Evolutionary conservation across 805 yeast genomes (phyloP), one percentile per base, ranked within the genome.

Genomic region (Zygosaccharomyces siamensis): DNA sequence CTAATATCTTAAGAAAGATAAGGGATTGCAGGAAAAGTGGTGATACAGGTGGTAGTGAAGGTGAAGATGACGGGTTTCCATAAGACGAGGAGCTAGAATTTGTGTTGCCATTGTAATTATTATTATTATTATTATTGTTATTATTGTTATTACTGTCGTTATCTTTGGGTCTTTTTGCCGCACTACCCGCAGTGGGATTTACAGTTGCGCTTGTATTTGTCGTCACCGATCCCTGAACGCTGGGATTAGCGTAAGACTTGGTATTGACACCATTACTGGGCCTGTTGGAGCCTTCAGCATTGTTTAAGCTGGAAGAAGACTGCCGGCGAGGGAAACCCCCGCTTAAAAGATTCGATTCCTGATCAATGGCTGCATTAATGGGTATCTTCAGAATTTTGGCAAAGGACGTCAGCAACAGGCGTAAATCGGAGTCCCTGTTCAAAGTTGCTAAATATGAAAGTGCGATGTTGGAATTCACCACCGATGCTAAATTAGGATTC

Each of bases 1-100:
- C 67, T 38, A 89, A 67, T 58, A 86, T 95, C 86, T 95, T 87
- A 12, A 86, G 55, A 7, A 90, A 61, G 61, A 84, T 74, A 5
- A 80, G 65, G n/a, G 78, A 61, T 59, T 84, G 90, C 3, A 73
- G 68, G 2, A 80, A 63, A 83, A 89, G 73, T 16, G 74, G 58
- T 4, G 77, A 66, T 49, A 73, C 44, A 53, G 67, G 52, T 39
- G 79, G 68, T 50, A 72, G 39, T 46, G 49, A 18, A 45, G 47
- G 0, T 51, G 39, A 21, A 10, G 36, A 18, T 18, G 44, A 30
- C 7, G 26, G 14, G 11, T 33, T 33, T 11, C 37, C 37, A 16
- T 33, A 5, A 16, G 37, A 14, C 16, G 37, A 4, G 5, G 21
- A 14, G 20, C 16, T 14, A 11, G 8, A 4, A 14, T 33, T 16